phyloP scores from a whole-genome alignment of 495 filamentous ascomycete genomes.

The Hyphodiscus hymeniophilus region DNA sequence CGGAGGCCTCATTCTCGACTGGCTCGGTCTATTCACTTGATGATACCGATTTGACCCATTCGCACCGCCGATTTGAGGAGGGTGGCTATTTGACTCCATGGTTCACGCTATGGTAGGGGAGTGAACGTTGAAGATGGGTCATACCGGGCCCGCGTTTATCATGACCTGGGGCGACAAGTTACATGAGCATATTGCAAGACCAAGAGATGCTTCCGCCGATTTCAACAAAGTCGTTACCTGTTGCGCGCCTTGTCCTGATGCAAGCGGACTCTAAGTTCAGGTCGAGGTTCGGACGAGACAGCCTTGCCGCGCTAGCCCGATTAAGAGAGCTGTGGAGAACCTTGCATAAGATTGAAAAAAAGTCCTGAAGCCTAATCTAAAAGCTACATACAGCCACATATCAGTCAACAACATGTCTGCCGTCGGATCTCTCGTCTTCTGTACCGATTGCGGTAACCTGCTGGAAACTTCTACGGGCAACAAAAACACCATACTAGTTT shows the following conservation, averaged over 20 bases:
- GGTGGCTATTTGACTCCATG: slow-evolving; percentile 18
- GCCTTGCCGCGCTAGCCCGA: not conserved
- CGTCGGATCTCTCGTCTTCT: slow-evolving; percentile 88
- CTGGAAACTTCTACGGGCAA: slow-evolving; percentile 71
- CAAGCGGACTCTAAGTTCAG: too few species aligned
- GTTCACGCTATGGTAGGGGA: not conserved
- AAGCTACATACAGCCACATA: not conserved
- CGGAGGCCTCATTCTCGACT: slow-evolving; percentile 25
- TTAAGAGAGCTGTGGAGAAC: too few species aligned
- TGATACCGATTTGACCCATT: slow-evolving; percentile 12
- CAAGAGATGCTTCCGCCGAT: not conserved
- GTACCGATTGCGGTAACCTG: slow-evolving; percentile 86
- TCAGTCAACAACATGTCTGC: slow-evolving; percentile 56
- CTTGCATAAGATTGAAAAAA: not conserved
- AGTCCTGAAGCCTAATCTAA: slow-evolving; percentile 10
- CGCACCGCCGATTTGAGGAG: slow-evolving; percentile 7
- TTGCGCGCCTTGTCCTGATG: too few species aligned
- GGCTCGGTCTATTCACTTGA: not conserved
- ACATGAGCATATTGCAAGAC: slow-evolving; percentile 7
- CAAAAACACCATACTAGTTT: slow-evolving; percentile 64
- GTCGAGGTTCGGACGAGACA: too few species aligned
- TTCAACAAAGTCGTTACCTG: not conserved
- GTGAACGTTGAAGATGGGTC: not conserved
- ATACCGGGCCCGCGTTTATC: not conserved
- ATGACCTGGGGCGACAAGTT: slow-evolving; percentile 1